Evolutionary conservation across 345 rosid species (phyloP), one percentile per base, ranked within the genome.

Genomic region (Capsella bursapastoris): DNA sequence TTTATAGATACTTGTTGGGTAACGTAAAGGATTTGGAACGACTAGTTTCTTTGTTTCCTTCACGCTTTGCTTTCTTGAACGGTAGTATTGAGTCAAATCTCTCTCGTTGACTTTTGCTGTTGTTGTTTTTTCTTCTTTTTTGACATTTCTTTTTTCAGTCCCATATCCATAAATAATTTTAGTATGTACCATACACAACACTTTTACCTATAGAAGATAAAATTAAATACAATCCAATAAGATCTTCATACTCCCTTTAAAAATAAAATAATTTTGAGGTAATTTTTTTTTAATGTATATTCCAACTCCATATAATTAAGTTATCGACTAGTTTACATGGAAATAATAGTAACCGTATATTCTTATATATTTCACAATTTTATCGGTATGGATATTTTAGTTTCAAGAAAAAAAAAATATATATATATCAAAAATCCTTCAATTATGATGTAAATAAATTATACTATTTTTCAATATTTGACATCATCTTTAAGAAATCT

Each of bases 31-130:
- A 11, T 44, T 72, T 72, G 34, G 62, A 61, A 38, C 15, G 45
- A 72, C 70, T 49, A 41, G 4, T 40, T 59, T 63, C 34, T 31
- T 40, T 29, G 69, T 72, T 51, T 72, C 69, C 41, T 55, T 43
- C 41, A 66, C 60, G 15, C 49, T 38, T 49, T n/a, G 34, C 60
- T 15, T 38, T 37, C n/a, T 22, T 71, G 38, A 50, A 51, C 35
- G 47, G 47, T 73, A 53, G 8, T 64, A 34, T 15, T 15, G 13
- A 72, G 70, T 63, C 76, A 72, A 72, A 31, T 47, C 64, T 53
- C 52, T 43, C 70, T 9, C 45, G 63, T 13, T 41, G 70, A 55
- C 70, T 63, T 52, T 71, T 27, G 25, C 0, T 22, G 25, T 38
- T 35, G 8, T 50, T 31, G 0, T 2, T 31, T 7, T 4, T 16